Evolutionary conservation across 2,329 filamentous ascomycete genomes (phyloP), one percentile per base, ranked within the genome.

Genomic region (Pezizomycotina sp.): DNA sequence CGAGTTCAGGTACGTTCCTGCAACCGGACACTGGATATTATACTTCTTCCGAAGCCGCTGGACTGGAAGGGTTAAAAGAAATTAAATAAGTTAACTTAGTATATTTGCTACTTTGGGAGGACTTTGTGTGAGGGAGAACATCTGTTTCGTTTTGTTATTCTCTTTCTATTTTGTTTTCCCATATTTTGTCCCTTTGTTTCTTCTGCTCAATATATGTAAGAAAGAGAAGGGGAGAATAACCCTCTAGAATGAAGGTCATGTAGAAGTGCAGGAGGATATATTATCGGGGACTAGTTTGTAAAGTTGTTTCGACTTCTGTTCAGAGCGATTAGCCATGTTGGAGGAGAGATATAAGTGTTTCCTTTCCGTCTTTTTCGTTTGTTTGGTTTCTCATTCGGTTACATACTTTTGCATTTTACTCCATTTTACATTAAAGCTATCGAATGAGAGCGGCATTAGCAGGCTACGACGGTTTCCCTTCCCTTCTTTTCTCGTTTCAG

Each of bases 111-210:
- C n/a, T n/a, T n/a, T n/a, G n/a, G n/a, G n/a, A n/a, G n/a, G n/a
- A n/a, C n/a, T n/a, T n/a, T n/a, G n/a, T n/a, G n/a, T n/a, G n/a
- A n/a, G n/a, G n/a, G n/a, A n/a, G n/a, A n/a, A n/a, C n/a, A n/a
- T n/a, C n/a, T n/a, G n/a, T 37, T 35, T 38, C 31, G 29, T 40
- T 30, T 19, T 35, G 27, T 30, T 39, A 30, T 31, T 45, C 34
- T 38, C 28, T 28, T 20, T 28, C 19, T 39, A 26, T 13, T 22
- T 13, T 24, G 14, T n/a, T 10, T 10, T n/a, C 6, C 18, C 30
- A n/a, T 23, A 15, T 31, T 22, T 15, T 33, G 10, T 27, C 20
- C 24, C 18, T 20, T 24, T 42, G 26, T 31, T 23, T 26, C 20
- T 26, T 6, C 28, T 31, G 34, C 23, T 20, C 14, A 15, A 21